A percentile compares a stretch with the other conserved stretches of the same genome.
These are phyloP conservation scores for Lasiodiplodia citricola DNA, from an alignment of 2,329 filamentous ascomycete species.

Conservation along the genomic window DNA sequence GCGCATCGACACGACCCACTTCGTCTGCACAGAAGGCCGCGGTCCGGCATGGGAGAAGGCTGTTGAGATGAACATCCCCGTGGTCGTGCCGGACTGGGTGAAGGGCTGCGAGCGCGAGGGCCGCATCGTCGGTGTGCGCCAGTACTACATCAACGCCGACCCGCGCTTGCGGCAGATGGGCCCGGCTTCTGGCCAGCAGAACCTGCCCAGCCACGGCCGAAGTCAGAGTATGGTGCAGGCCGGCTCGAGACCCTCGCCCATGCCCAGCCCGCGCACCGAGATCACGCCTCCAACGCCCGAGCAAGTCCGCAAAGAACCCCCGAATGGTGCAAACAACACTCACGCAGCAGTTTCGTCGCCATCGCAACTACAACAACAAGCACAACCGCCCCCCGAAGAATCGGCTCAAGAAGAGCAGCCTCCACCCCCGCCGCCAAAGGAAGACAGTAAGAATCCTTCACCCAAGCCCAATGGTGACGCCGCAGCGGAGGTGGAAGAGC, in stretches of 20 bases:
- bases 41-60: slow-evolving; percentile 95
- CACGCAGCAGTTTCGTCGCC: slow-evolving; percentile 26
- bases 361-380: neutral
- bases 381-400: neutral
- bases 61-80: slow-evolving; percentile 95
- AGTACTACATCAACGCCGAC: slow-evolving; percentile 93
- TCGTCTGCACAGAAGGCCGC: slow-evolving; percentile 92
- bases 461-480: slow-evolving; percentile 31
- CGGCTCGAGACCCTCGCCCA: slow-evolving; percentile 34
- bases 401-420: slow-evolving; percentile 27
- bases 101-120: slow-evolving; percentile 95
- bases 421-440: slow-evolving; percentile 42
- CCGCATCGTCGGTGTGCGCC: slow-evolving; percentile 89
- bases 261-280: slow-evolving; percentile 54
- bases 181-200: slow-evolving; percentile 38
- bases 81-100: slow-evolving; percentile 96
- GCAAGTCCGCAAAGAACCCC: slow-evolving; percentile 29
- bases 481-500: slow-evolving; percentile 32
- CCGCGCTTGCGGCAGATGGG: slow-evolving; percentile 64
- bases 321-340: slow-evolving; percentile 34
- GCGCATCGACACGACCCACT: slow-evolving; percentile 97
- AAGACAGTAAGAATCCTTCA: slow-evolving; percentile 37
- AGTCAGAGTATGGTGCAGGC: slow-evolving; percentile 32
- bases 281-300: slow-evolving; percentile 59
- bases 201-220: slow-evolving; percentile 28